Evolutionary conservation across 805 yeast genomes (phyloP).

Genomic region (Kazachstania psychrophila): DNA sequence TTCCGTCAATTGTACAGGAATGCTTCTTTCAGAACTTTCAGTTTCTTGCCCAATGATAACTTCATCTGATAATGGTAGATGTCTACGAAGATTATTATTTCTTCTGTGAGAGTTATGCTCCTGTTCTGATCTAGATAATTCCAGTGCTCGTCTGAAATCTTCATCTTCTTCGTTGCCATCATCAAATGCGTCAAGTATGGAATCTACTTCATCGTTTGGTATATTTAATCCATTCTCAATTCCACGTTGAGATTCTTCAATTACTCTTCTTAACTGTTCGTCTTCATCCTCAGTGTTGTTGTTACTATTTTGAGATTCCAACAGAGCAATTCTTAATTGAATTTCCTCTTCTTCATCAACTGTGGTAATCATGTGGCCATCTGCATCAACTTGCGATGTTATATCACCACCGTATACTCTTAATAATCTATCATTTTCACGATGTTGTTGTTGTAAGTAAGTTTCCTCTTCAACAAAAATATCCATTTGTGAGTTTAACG

Average conservation of each 20-base stretch:
- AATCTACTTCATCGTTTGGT: background rate
- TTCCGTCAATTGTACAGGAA: background rate
- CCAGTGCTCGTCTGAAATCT: constrained; percentile 15
- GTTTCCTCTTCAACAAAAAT: constrained; percentile 25
- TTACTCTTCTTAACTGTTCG: constrained; percentile 13
- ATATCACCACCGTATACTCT: constrained; percentile 25
- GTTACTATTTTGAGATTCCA: constrained; percentile 23
- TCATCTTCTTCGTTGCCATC: constrained; percentile 14
- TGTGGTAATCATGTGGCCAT: constrained; percentile 10
- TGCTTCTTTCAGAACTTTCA: too few species aligned
- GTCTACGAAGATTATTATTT: background rate
- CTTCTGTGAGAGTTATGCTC: constrained; percentile 1
- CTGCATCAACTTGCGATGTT: constrained; percentile 2
- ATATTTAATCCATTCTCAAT: background rate
- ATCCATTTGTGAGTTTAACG: constrained; percentile 19
- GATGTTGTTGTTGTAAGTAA: constrained; percentile 8
- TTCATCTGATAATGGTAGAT: background rate
- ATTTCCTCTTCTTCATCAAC: constrained; percentile 24
- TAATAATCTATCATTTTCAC: constrained; percentile 14
- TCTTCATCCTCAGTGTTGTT: constrained; percentile 8
- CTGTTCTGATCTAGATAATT: constrained; percentile 11
- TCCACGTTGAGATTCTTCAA: constrained; percentile 15
- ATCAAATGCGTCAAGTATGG: background rate
- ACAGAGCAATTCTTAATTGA: constrained; percentile 26
- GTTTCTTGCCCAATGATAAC: too few species aligned